Conservation (phyloP, 176 grass and related monocot species). For the Zea mays region DNA sequence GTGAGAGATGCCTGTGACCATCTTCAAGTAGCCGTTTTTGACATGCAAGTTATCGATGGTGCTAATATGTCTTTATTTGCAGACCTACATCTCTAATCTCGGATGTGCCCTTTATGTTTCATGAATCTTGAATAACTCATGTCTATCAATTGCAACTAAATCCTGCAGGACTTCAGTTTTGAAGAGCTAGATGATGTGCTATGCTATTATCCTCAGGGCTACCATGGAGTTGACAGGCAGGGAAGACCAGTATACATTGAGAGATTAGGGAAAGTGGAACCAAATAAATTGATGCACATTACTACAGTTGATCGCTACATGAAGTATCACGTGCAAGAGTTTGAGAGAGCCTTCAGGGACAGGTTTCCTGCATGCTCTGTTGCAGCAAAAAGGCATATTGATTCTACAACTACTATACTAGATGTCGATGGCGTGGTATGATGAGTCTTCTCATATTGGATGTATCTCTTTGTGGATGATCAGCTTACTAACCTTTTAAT, state of each 20-base stretch:
- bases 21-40: slow-evolving; percentile 5
- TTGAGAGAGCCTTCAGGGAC: slow-evolving; percentile 73
- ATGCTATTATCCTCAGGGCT: slow-evolving; percentile 75
- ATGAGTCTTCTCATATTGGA: slow-evolving; percentile 33
- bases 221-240: slow-evolving; percentile 84
- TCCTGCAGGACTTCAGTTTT: slow-evolving; percentile 71
- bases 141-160: slow-evolving; percentile 3
- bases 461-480: slow-evolving; percentile 4
- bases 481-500: neutral
- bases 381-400: slow-evolving; percentile 72
- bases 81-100: neutral
- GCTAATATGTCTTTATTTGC: neutral
- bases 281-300: slow-evolving; percentile 73
- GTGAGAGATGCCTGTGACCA: neutral
- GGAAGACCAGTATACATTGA: slow-evolving; percentile 88
- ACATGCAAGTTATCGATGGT: slow-evolving; percentile 1
- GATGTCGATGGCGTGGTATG: slow-evolving; percentile 89
- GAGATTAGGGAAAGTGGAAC: slow-evolving; percentile 77
- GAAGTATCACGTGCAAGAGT: slow-evolving; percentile 88
- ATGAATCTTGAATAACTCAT: neutral
- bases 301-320: slow-evolving; percentile 84
- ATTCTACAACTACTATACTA: slow-evolving; percentile 79
- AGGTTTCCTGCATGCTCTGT: slow-evolving; percentile 77
- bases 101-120: neutral
- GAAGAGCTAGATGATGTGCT: slow-evolving; percentile 80